Evolutionary conservation across 495 filamentous ascomycete species (phyloP), one percentile per base, ranked within the genome.

Genomic region (Rhizodiscina lignyota): DNA sequence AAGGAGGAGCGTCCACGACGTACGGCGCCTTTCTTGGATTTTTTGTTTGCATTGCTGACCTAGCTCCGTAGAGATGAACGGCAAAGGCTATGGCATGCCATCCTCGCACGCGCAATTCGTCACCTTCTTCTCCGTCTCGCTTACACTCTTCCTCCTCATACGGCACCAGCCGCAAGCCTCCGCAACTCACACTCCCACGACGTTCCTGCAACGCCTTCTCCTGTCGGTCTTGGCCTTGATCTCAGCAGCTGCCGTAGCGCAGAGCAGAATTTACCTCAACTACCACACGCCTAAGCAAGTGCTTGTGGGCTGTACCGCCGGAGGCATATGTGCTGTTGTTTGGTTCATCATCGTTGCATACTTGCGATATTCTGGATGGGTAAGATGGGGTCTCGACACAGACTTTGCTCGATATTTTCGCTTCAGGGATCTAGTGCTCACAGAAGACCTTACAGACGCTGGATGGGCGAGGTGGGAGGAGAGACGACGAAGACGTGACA

Each of bases 81-180:
- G 79, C 24, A 94, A 93, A 55, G 89, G 89, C 40, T 99, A 96
- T 49, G 89, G 89, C 43, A 99, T 99, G 89, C 89, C 89, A n/a
- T 85, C 78, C 30, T 93, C 84, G 18, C 89, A 99, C 60, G 82
- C 89, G 6, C 89, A 99, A 56, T 99, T 94, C 52, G 77, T 81
- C 32, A 63, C 74, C 6, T 99, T 81, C 62, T 96, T 94, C 63
- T 74, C 83, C 28, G 60, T 89, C 36, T 83, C 79, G 47, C 54
- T 93, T 18, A 60, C 71, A 12, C 62, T 99, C 20, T 94, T 94
- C 59, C 62, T 94, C 18, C 61, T 87, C 12, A 59, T 80, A 33
- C 69, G 87, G 39, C 82, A 93, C 53, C 61, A 63, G 5, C 81
- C 79, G 18, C 49, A 48, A 32, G 52, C 48, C 41, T 54, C 50